Base-by-base conservation (phyloP, 805 yeast species). In the Lipomyces yamanashiensis region DNA sequence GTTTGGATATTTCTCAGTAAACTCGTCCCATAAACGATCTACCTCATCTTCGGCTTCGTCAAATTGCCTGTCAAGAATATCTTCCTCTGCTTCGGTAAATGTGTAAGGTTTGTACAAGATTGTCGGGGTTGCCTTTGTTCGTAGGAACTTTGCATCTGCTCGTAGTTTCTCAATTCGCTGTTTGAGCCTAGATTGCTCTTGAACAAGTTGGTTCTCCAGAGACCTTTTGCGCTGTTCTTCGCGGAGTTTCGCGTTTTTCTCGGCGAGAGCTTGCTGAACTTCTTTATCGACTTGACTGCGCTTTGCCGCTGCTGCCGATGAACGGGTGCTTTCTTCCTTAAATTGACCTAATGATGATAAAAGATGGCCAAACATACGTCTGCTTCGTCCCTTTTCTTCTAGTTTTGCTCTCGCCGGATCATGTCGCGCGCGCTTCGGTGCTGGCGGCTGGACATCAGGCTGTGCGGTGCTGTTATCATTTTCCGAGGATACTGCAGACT, bases 351-450 rank as follows among this genome's bases (percentile, higher is more conserved):
- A 45, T 17, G 68, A 59, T 9, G 60, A 62, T 21, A 67, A 47
- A n/a, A 67, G 53, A 2, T 62, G 64, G 12, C 71, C 71, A 40
- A 67, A 61, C 60, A 67, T 34, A 23, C 71, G 66, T 23, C 52
- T 51, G 40, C 58, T 62, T 7, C 71, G 62, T 17, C 60, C 62
- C 33, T 56, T 50, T 28, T 67, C 71, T 47, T 67, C 69, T 40
- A 36, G 40, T 37, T 49, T 60, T 34, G 58, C 41, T 44, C 33
- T 37, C 8, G 49, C 37, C 13, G 57, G 57, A 41, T 53, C 57
- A 40, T 41, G 59, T 43, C 64, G 59, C 0, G 45, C 19, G 4
- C 60, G 59, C 34, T 61, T 61, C 23, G 63, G 44, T 9, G 43
- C 49, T 21, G 45, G 59, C 36, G 23, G 34, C 7, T 33, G 34